Conservation (phyloP, 2,329 filamentous ascomycete genomes). For the Cladosporium sp. region DNA sequence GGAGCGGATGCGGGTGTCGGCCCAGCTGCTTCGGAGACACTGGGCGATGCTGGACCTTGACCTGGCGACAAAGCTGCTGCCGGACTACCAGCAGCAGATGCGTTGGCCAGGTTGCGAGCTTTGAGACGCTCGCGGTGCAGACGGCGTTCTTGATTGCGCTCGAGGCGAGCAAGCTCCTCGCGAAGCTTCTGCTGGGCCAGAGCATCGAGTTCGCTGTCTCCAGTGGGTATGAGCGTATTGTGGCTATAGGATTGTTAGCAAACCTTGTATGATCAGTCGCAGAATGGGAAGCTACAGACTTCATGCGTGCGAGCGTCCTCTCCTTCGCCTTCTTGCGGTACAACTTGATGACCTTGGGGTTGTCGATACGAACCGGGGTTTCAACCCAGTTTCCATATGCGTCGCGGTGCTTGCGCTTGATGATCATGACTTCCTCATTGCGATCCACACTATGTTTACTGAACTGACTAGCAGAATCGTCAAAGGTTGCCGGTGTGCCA, state of each 20-base stretch:
- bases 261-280: not conserved
- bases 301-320: slow-evolving; percentile 66
- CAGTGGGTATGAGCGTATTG: slow-evolving; percentile 59
- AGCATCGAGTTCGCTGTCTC: slow-evolving; percentile 63
- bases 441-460: slow-evolving; percentile 48
- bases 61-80: slow-evolving; percentile 41
- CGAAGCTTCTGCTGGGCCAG: slow-evolving; percentile 56
- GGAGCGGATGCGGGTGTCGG: slow-evolving; percentile 8
- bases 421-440: slow-evolving; percentile 63
- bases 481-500: slow-evolving; percentile 56
- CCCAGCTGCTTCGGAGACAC: not conserved
- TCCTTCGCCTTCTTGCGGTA: slow-evolving; percentile 77
- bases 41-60: slow-evolving; percentile 31
- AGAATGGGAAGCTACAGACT: slow-evolving; percentile 49
- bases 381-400: slow-evolving; percentile 54
- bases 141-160: slow-evolving; percentile 86
- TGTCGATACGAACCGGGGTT: slow-evolving; percentile 35
- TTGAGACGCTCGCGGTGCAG: slow-evolving; percentile 90
- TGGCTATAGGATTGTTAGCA: slow-evolving; percentile 42
- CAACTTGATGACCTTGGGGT: slow-evolving; percentile 81
- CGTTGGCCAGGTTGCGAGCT: slow-evolving; percentile 43
- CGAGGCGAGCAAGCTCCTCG: slow-evolving; percentile 74
- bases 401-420: slow-evolving; percentile 64
- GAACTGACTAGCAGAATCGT: slow-evolving; percentile 64
- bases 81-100: slow-evolving; percentile 44